Conservation (phyloP, 108 stramenopile species). For the Cyclotella sp. region DNA sequence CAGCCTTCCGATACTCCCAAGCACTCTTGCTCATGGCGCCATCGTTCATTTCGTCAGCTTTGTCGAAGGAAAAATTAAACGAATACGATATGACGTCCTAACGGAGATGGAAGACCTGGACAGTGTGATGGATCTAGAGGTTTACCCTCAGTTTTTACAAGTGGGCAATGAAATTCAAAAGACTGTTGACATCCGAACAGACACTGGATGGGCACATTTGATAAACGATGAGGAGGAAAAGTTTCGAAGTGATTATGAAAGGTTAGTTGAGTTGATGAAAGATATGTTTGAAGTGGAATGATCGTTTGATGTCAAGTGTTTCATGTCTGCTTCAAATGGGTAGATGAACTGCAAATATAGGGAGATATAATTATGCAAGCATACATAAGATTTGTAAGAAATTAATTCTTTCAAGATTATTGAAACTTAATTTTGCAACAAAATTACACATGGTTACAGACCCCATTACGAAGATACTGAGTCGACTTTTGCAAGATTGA, state of each 20-base stretch:
- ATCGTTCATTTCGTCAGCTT: slow-evolving; percentile 81
- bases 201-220: slow-evolving; percentile 87
- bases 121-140: slow-evolving; percentile 72
- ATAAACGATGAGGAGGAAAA: slow-evolving; percentile 70
- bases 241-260: slow-evolving; percentile 71
- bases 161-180: slow-evolving; percentile 62
- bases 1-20: slow-evolving; percentile 60
- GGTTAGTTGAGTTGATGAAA: slow-evolving; percentile 81
- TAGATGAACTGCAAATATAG: too few relatives aligned
- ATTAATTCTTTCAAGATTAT: too few relatives aligned
- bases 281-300: slow-evolving; percentile 66
- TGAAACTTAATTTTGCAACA: not conserved
- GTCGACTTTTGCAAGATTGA: slow-evolving; percentile 45
- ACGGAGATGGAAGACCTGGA: slow-evolving; percentile 70
- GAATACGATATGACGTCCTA: slow-evolving; percentile 60
- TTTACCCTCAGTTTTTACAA: slow-evolving; percentile 70
- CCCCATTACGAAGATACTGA: slow-evolving; percentile 10
- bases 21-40: slow-evolving; percentile 61
- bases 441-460: not conserved
- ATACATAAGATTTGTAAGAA: not conserved
- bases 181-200: slow-evolving; percentile 75
- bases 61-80: slow-evolving; percentile 59
- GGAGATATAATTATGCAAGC: not conserved
- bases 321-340: too few relatives aligned
- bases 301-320: too few relatives aligned